Evolutionary conservation across 805 yeast genomes (phyloP).

Genomic region (Candida patagonica): DNA sequence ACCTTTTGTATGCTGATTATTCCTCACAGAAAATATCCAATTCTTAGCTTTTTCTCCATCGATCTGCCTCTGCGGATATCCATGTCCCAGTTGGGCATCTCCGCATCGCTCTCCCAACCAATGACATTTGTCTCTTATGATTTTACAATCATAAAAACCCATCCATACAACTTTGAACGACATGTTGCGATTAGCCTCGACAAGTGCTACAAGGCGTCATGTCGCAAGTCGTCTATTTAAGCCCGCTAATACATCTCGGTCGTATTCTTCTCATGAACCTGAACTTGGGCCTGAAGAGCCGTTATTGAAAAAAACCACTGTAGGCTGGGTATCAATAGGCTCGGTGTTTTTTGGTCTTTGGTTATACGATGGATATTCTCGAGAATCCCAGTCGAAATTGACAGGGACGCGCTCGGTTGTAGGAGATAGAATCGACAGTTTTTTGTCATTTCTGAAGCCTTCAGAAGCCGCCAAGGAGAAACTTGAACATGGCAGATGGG

Average conservation of each 20-base stretch:
- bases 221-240: too few relatives aligned
- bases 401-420: constrained; percentile 2
- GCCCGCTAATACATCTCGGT: too few relatives aligned
- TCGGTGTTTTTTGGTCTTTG: constrained; percentile 12
- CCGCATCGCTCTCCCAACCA: too few relatives aligned
- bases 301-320: constrained; percentile 2
- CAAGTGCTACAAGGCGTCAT: neutral
- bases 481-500: constrained; percentile 1
- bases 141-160: too few relatives aligned
- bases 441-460: constrained; percentile 3
- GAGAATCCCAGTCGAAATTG: neutral
- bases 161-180: too few relatives aligned
- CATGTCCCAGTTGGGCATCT: too few relatives aligned
- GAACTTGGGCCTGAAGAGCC: constrained; percentile 16
- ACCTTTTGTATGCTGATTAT: too few relatives aligned
- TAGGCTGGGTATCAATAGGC: constrained; percentile 6
- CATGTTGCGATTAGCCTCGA: neutral
- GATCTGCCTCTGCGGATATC: too few relatives aligned
- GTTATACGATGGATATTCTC: constrained; percentile 13
- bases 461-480: neutral
- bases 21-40: too few relatives aligned
- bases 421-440: constrained; percentile 2
- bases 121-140: too few relatives aligned
- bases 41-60: too few relatives aligned
- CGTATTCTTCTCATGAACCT: constrained; percentile 5